phyloP scores from a whole-genome alignment of 2,329 filamentous ascomycete species.

The Ophiostoma piceae region DNA sequence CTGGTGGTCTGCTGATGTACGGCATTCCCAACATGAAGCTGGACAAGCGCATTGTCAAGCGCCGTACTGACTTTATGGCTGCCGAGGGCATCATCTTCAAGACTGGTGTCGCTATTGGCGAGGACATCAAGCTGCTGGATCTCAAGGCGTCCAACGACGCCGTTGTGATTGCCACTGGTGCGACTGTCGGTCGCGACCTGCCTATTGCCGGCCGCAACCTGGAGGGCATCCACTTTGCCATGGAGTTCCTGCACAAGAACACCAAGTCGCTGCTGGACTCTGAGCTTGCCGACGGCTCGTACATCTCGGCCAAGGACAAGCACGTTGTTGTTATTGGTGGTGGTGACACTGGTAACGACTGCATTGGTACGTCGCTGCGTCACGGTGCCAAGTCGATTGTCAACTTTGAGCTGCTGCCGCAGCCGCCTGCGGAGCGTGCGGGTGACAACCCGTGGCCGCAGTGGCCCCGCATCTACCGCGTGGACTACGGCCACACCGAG shows the following conservation, averaged over 20 bases:
- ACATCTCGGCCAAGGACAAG: constrained; percentile 94
- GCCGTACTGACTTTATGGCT: constrained; percentile 91
- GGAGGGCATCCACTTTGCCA: constrained; percentile 88
- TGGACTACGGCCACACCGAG: constrained; percentile 96
- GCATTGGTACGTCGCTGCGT: constrained; percentile 91
- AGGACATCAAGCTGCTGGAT: constrained; percentile 65
- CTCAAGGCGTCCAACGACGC: constrained; percentile 72
- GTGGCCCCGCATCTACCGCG: constrained; percentile 95
- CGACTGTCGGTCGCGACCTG: constrained; percentile 86
- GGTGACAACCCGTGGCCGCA: constrained; percentile 97
- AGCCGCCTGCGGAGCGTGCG: constrained; percentile 84
- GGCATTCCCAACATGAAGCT: constrained; percentile 99
- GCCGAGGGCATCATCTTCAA: constrained; percentile 80
- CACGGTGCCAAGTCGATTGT: constrained; percentile 93
- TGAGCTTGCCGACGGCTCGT: constrained; percentile 72
- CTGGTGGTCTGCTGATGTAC: constrained; percentile 93
- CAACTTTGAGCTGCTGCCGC: constrained; percentile 93
- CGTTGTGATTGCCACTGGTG: constrained; percentile 85
- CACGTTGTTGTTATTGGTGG: constrained; percentile 94
- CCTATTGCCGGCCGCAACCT: constrained; percentile 85
- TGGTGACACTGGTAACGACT: constrained; percentile 96
- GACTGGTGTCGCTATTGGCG: constrained; percentile 70
- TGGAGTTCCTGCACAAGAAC: constrained; percentile 96
- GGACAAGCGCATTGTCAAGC: constrained; percentile 94
- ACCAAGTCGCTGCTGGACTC: constrained; percentile 96